Evolutionary conservation across 495 filamentous ascomycete species (phyloP), one percentile per base, ranked within the genome.

Genomic region (Neurospora pannonica): DNA sequence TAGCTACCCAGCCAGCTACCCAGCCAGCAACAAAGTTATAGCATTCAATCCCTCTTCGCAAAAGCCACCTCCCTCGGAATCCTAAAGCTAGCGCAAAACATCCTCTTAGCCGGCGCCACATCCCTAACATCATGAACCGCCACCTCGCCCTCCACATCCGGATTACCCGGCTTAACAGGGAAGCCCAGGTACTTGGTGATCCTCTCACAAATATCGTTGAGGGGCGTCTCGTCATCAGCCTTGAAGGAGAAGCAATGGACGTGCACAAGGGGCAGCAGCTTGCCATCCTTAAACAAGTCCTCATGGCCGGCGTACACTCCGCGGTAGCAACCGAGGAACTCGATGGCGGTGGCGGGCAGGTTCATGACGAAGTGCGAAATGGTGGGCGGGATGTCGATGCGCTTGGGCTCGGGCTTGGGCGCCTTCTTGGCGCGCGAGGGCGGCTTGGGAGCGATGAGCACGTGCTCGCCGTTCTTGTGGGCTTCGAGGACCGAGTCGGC

Each of bases 351-450:
- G 6, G 94, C 97, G 10, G 96, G 96, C 5, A 99, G 93, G 82
- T 99, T 99, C 92, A 99, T 97, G 71, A 98, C 91, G 80, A 94
- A 98, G 85, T 99, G 96, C 37, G 88, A 86, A 80, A 98, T 94
- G 34, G 91, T 88, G 0, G 89, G 88, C 4, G 92, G 93, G 38
- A 88, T 82, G 38, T 87, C 84, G 71, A 88, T 81, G 70, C 84
- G 83, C 31, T 81, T 83, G 17, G 84, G 85, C 17, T 83, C 78
- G 8, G 79, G 81, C 13, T 75, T 70, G 7, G 82, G 79, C 28
- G 80, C 81, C 72, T 78, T 78, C 15, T 77, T 75, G 80, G 73
- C 74, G 74, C 75, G 38, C 76, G 82, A 84, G 43, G 81, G 83
- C 24, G 76, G 74, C 76, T 88, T 87, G 69, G 75, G 79, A 36